Base-by-base conservation (phyloP, 2,329 filamentous ascomycete species). In the Lomentospora prolificans region DNA sequence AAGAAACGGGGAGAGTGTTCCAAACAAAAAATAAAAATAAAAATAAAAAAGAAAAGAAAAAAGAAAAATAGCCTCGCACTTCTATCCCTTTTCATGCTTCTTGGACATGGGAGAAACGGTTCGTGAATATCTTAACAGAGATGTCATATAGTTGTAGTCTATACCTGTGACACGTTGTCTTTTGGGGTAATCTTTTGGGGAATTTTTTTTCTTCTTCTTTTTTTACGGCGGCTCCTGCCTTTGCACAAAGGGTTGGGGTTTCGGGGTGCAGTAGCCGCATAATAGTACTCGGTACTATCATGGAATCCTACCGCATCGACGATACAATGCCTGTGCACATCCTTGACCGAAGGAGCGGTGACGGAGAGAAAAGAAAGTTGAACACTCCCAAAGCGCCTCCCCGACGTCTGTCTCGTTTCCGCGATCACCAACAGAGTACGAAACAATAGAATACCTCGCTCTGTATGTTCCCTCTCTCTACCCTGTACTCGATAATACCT, bases 261-360 rank as follows among this genome's bases (percentile, higher is more conserved):
- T 39, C 17, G 14, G 5, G 33, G 33, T 17, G 10, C 3, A 39
- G 17, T 39, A 39, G 33, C n/a, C n/a, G n/a, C n/a, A n/a, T n/a
- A n/a, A 17, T 39, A 39, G 33, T 7, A 39, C 33, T 39, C 33
- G 33, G 33, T 39, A 39, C 33, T 39, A 39, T n/a, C n/a, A n/a
- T n/a, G n/a, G 33, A 14, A 39, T 14, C 33, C 17, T 17, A 7
- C 12, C 33, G 33, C 33, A n/a, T 39, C 14, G 4, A 39, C 5
- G 14, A 39, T 39, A n/a, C 17, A 17, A 14, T 39, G 33, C 12
- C 12, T 19, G 17, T 48, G 44, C 22, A 22, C 17, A 48, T 25
- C 44, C 12, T 48, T 48, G 44, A 48, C 44, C 44, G 44, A 48
- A 48, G n/a, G 22, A 25, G 44, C 44, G 44, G 44, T 48, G 44